Evolutionary conservation across 192 early-diverging fungal species (phyloP).

Genomic region (Podila clonocystis): DNA sequence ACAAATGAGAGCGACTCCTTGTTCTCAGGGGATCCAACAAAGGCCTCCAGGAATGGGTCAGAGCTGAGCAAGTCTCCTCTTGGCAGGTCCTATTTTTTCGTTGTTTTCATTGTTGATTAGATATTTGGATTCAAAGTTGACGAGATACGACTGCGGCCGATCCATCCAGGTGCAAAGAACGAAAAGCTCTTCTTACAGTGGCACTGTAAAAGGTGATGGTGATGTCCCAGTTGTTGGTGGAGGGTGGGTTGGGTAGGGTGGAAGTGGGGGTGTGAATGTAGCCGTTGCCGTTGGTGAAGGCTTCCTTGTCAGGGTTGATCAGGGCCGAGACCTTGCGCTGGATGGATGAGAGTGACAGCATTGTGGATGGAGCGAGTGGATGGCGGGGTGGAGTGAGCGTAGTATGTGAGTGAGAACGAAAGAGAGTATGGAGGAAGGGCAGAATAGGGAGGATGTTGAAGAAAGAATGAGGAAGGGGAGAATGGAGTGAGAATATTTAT

Average conservation of each 20-base stretch:
- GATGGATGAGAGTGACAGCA: not conserved
- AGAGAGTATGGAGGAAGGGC: not conserved
- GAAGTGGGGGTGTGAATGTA: not conserved
- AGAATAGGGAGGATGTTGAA: not conserved
- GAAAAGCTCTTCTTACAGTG: not conserved
- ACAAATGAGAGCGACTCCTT: conserved; percentile 7
- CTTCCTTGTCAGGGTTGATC: not conserved
- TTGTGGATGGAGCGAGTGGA: not conserved
- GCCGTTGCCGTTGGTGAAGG: not conserved
- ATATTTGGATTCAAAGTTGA: no score
- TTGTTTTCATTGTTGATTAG: not conserved
- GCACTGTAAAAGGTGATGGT: not conserved
- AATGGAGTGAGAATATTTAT: not conserved
- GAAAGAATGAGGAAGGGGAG: not conserved
- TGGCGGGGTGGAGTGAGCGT: no score
- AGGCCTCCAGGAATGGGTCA: conserved; percentile 23
- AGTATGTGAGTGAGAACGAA: not conserved
- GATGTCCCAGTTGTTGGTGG: conserved; percentile 8
- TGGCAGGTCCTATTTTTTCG: conserved; percentile 11
- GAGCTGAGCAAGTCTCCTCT: conserved; percentile 17
- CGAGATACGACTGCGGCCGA: no score
- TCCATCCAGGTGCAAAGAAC: not conserved
- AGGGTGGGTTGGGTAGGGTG: not conserved
- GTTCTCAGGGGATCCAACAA: conserved; percentile 9
- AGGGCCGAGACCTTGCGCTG: not conserved